A percentile compares a stretch with the other conserved stretches of the same genome.
Conservation (phyloP, 164 flowering plant species). For the Cinnamomum micranthum region DNA sequence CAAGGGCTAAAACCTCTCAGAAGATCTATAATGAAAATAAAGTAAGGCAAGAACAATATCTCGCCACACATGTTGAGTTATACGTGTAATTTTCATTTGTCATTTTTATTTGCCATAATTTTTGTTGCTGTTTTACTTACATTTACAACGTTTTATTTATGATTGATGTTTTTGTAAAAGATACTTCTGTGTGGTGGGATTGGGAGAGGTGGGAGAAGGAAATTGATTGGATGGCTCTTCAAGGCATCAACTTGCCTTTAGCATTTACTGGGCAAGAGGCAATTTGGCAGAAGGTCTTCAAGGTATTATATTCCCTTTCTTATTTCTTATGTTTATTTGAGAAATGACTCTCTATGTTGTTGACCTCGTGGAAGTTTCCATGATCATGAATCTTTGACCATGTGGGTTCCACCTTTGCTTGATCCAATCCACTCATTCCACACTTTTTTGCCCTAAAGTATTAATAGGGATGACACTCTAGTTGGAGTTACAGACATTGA, state of each 20-base stretch:
- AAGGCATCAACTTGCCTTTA: slow-evolving; percentile 69
- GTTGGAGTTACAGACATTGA: no score
- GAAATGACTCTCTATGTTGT: background rate
- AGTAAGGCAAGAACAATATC: no score
- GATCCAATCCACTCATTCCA: no score
- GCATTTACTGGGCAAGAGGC: slow-evolving; percentile 85
- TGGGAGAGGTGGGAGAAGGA: slow-evolving; percentile 88
- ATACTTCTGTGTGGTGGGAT: slow-evolving; percentile 85
- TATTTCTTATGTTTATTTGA: no score
- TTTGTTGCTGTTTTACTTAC: background rate
- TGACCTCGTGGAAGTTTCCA: background rate
- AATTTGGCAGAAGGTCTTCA: slow-evolving; percentile 76
- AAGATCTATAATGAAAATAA: no score
- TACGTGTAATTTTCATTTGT: no score
- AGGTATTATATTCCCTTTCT: slow-evolving; percentile 31
- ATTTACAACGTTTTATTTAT: slow-evolving; percentile 1
- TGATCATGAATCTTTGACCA: background rate
- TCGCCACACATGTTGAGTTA: no score
- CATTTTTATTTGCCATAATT: no score
- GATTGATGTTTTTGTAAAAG: slow-evolving; percentile 26
- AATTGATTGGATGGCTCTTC: slow-evolving; percentile 91
- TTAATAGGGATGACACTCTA: no score
- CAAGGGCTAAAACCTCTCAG: no score
- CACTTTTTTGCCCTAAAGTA: no score
- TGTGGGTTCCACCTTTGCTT: no score